Base-by-base conservation (phyloP, 2,329 filamentous ascomycete genomes). In the Pestalotiopsis sp. region DNA sequence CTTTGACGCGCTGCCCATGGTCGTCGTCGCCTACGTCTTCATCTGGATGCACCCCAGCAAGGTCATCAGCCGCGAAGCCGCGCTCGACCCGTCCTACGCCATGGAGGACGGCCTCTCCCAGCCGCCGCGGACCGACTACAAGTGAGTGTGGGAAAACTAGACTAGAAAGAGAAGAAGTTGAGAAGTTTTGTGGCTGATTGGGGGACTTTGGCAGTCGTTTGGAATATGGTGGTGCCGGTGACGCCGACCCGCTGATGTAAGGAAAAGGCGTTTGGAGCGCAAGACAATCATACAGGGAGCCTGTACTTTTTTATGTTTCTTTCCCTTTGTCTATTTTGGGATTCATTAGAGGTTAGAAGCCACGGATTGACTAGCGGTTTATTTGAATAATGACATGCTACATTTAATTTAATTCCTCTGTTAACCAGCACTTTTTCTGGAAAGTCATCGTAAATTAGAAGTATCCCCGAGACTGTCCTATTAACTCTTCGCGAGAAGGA, bases 1-100 rank as follows among this genome's bases (percentile, higher is more conserved):
- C 20, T 84, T 86, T 67, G 84, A 87, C 39, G 67, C 69, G 2
- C 52, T 72, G 20, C 62, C 60, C 6, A 73, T 72, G 70, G 31
- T 71, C 25, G 11, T 65, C 36, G 71, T 73, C 5, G 65, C 69
- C 5, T 5, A 69, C 7, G 31, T 67, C 7, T 72, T 71, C 41
- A 71, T 69, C 57, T 64, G 68, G 67, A 68, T 66, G 52, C 70
- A 73, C 36, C 71, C 71, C 11, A 70, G 70, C 58, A 64, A 64
- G 5, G 68, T 71, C 11, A 38, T 73, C 49, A 38, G 25, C 55
- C 52, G 64, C 31, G 7, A 60, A 13, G 7, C 27, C n/a, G 31
- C 17, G 13, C 11, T 58, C n/a, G 49, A 65, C 5, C 23, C 49
- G n/a, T n/a, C 41, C 45, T 65, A 65, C 49, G 41, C 39, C 14